Evolutionary conservation across 192 early-diverging fungal genomes (phyloP).

Genomic region (Umbelopsis vinacea): DNA sequence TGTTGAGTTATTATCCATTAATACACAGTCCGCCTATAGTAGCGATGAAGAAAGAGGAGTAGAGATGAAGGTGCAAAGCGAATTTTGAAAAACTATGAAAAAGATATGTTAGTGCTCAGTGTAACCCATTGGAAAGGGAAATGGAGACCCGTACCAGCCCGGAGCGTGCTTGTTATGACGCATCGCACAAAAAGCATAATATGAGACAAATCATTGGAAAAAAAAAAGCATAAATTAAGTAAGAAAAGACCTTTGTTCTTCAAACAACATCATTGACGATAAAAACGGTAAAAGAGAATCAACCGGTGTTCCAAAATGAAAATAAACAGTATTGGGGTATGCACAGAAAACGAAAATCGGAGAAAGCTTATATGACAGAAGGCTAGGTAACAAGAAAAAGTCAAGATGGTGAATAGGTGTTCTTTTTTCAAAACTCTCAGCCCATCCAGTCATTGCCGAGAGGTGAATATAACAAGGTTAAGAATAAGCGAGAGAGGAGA

Average conservation of each 20-base stretch:
- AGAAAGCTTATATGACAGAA: background rate
- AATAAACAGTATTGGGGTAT: background rate
- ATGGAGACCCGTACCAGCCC: background rate
- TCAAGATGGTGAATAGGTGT: background rate
- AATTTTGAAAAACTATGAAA: background rate
- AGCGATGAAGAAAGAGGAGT: background rate
- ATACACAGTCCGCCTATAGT: no score
- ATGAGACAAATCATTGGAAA: background rate
- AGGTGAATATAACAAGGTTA: no score
- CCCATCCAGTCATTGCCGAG: no score
- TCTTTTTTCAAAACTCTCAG: no score
- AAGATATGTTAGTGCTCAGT: background rate
- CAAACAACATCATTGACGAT: background rate
- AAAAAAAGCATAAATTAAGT: background rate
- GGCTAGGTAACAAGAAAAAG: background rate
- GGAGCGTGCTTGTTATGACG: background rate
- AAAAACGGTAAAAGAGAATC: background rate
- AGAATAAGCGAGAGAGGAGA: background rate
- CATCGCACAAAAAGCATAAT: background rate
- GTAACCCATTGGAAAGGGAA: background rate
- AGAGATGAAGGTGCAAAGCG: background rate
- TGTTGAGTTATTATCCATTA: no score
- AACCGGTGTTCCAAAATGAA: background rate
- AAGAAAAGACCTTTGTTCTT: background rate
- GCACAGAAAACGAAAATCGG: background rate